phyloP scores from a whole-genome alignment of 2,329 filamentous ascomycete genomes.

The Trichoderma endophyticum region DNA sequence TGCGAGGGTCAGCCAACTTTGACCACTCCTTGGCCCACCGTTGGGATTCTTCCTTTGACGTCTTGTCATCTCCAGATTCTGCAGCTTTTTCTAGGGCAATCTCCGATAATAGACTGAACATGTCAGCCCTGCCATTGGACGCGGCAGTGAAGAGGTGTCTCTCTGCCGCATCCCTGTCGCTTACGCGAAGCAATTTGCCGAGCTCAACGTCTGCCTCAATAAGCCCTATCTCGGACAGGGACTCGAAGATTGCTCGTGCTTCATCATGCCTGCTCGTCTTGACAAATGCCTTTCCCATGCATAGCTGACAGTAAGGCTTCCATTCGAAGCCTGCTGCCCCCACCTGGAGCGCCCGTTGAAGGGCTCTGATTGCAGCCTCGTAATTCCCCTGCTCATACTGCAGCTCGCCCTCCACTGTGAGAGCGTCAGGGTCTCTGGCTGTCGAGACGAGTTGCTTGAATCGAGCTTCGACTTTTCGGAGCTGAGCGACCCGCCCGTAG shows the following conservation, averaged over 20 bases:
- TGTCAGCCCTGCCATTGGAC: slow-evolving; percentile 25
- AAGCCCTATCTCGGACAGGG: slow-evolving; percentile 24
- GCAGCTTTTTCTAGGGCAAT: slow-evolving; percentile 27
- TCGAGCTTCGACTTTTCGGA: slow-evolving; percentile 26
- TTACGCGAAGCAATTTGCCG: slow-evolving; percentile 25
- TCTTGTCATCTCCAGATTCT: slow-evolving; percentile 18
- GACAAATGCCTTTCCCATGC: slow-evolving; percentile 27
- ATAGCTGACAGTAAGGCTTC: slow-evolving; percentile 27
- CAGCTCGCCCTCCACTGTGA: slow-evolving; percentile 33
- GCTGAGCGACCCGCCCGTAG: slow-evolving; percentile 23
- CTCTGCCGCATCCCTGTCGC: slow-evolving; percentile 25
- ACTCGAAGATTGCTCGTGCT: slow-evolving; percentile 26
- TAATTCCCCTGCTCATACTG: slow-evolving; percentile 27
- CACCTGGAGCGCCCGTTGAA: slow-evolving; percentile 28
- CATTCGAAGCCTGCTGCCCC: slow-evolving; percentile 27
- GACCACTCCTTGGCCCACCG: slow-evolving; percentile 37
- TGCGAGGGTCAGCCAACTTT: slow-evolving; percentile 29
- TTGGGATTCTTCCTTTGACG: slow-evolving; percentile 22
- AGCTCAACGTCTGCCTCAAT: slow-evolving; percentile 30
- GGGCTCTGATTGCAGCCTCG: slow-evolving; percentile 22
- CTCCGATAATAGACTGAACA: slow-evolving; percentile 31
- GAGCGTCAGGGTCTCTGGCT: slow-evolving; percentile 35
- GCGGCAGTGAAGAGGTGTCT: slow-evolving; percentile 29
- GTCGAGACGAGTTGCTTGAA: slow-evolving; percentile 32
- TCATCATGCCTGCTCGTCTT: slow-evolving; percentile 25